Percentiles rank a stretch among this genome's conserved stretches.
These are phyloP conservation scores for Nitzschia sp. DNA, from an alignment of 108 stramenopile species.

Conservation along the genomic window DNA sequence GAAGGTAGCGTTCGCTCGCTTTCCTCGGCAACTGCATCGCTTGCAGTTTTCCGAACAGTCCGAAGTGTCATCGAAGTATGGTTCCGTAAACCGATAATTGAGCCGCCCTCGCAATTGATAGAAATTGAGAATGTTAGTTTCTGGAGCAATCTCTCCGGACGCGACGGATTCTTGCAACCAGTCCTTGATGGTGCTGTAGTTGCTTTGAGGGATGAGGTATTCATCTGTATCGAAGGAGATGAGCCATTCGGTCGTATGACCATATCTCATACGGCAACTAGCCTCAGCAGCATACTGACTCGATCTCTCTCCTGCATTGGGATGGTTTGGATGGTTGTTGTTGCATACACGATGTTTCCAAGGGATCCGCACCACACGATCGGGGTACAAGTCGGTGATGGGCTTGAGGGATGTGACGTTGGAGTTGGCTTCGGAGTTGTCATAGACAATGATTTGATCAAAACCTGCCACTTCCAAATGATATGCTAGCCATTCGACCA, in stretches of 20 bases:
- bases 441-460: slow-evolving; percentile 84
- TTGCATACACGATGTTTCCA: slow-evolving; percentile 77
- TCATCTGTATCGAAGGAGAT: slow-evolving; percentile 78
- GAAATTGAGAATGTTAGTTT: slow-evolving; percentile 47
- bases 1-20: slow-evolving; percentile 41
- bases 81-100: slow-evolving; percentile 46
- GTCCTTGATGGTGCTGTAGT: slow-evolving; percentile 30
- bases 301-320: slow-evolving; percentile 72
- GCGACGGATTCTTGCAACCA: slow-evolving; percentile 19
- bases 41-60: neutral
- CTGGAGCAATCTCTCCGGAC: slow-evolving; percentile 19
- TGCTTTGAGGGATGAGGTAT: slow-evolving; percentile 66
- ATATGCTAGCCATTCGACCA: slow-evolving; percentile 61
- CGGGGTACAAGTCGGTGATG: slow-evolving; percentile 36
- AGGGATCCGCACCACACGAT: slow-evolving; percentile 52
- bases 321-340: slow-evolving; percentile 65
- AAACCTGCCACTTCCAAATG: slow-evolving; percentile 57
- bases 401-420: slow-evolving; percentile 29
- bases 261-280: slow-evolving; percentile 69
- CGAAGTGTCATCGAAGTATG: slow-evolving; percentile 7
- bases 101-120: slow-evolving; percentile 55
- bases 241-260: slow-evolving; percentile 73
- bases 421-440: slow-evolving; percentile 54
- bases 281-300: slow-evolving; percentile 83
- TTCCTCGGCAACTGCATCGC: slow-evolving; percentile 24